Percentiles rank a stretch among this genome's conserved stretches.
These are phyloP conservation scores for Gastrolobium bilobum DNA, from an alignment of 306 rosid species.

Conservation along the genomic window DNA sequence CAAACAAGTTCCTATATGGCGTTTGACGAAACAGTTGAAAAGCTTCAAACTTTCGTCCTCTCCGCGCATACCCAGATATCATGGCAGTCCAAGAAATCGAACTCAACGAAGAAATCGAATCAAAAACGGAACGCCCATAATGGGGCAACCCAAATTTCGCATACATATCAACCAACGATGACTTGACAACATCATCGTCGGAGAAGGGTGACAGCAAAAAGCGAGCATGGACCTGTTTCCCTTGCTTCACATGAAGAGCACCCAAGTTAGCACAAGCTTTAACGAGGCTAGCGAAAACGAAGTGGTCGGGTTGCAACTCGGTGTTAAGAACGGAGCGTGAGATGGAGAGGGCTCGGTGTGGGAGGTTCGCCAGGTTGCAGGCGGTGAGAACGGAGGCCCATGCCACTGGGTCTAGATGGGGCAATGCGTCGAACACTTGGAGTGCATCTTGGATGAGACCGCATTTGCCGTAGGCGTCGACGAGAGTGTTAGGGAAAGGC, in stretches of 20 bases:
- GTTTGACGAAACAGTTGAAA: conserved; percentile 56
- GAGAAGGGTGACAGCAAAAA: conserved; percentile 64
- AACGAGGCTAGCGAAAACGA: conserved; percentile 74
- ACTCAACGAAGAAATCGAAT: conserved; percentile 62
- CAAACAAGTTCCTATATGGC: conserved; percentile 64
- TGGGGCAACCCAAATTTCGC: conserved; percentile 69
- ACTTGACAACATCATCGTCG: conserved; percentile 79
- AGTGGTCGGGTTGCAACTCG: conserved; percentile 76
- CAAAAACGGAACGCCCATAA: conserved; percentile 69
- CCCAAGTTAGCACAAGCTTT: conserved; percentile 73
- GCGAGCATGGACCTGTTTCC: conserved; percentile 77
- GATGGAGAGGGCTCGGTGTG: conserved; percentile 60
- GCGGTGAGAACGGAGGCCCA: conserved; percentile 89
- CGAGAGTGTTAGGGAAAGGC: conserved; percentile 75
- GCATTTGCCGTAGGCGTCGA: conserved; percentile 67
- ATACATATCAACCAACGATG: conserved; percentile 86
- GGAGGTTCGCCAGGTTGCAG: conserved; percentile 69
- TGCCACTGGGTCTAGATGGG: conserved; percentile 64
- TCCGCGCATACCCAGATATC: conserved; percentile 80
- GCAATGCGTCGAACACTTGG: conserved; percentile 77
- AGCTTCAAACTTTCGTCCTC: conserved; percentile 76
- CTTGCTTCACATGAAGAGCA: conserved; percentile 55
- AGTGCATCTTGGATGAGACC: conserved; percentile 67
- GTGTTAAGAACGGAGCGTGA: conserved; percentile 53
- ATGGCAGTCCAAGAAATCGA: conserved; percentile 78